phyloP scores from a whole-genome alignment of 345 rosid genomes.

The Passiflora organensis region DNA sequence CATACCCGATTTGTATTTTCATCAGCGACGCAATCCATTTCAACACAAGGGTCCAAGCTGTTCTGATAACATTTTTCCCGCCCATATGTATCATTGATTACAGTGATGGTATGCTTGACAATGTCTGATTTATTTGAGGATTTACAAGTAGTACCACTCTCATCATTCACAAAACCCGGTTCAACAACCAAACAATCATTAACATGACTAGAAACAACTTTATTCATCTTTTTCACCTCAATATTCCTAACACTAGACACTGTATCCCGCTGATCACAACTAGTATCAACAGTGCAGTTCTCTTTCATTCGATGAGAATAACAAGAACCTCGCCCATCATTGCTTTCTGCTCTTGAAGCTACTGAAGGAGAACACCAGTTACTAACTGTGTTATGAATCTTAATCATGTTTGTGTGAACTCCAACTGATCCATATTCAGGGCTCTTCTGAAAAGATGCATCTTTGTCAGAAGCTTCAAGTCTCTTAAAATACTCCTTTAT shows the following conservation, averaged over 20 bases:
- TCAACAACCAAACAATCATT: slow-evolving; percentile 17
- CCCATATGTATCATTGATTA: background rate
- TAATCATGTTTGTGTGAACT: slow-evolving; percentile 1
- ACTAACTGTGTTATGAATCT: slow-evolving; percentile 6
- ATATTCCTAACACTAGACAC: slow-evolving; percentile 11
- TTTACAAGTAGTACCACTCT: slow-evolving; percentile 5
- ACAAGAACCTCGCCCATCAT: slow-evolving; percentile 6
- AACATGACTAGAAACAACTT: slow-evolving; percentile 5
- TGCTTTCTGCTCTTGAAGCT: slow-evolving; percentile 5
- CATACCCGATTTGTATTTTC: slow-evolving; percentile 7
- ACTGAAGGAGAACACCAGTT: slow-evolving; percentile 10
- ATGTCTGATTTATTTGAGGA: slow-evolving; percentile 16
- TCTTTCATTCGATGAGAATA: slow-evolving; percentile 7
- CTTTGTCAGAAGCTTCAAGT: slow-evolving; percentile 27
- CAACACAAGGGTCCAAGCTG: slow-evolving; percentile 6
- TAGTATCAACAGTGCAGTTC: slow-evolving; percentile 2
- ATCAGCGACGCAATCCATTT: slow-evolving; percentile 4
- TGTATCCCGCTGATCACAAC: slow-evolving; percentile 13
- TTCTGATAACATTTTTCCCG: slow-evolving; percentile 11
- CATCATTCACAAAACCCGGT: slow-evolving; percentile 6
- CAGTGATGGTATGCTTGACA: background rate
- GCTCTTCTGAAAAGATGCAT: background rate
- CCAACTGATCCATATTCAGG: slow-evolving; percentile 9
- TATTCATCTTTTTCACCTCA: slow-evolving; percentile 16
- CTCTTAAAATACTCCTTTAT: slow-evolving; percentile 36